A percentile compares a stretch with the other conserved stretches of the same genome.
Evolutionary conservation across 768 basidiomycete genomes (phyloP).

Genomic region (Leccinellum rugosiceps): DNA sequence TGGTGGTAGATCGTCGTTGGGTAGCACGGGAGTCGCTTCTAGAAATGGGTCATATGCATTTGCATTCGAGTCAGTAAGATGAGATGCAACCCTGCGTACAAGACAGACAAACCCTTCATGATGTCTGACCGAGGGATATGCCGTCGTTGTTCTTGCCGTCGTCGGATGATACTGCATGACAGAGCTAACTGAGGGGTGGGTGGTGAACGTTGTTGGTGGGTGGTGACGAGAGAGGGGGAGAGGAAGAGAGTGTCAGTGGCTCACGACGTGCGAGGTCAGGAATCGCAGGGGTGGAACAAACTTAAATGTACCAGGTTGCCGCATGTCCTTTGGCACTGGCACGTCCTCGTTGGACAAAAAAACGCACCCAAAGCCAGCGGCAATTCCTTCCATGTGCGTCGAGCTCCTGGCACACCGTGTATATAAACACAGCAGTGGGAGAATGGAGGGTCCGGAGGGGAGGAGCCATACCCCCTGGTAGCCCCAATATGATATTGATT

Average conservation of each 20-base stretch:
- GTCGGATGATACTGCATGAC: constrained; percentile 9
- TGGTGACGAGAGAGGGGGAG: constrained; percentile 12
- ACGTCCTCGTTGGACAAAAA: constrained; percentile 2
- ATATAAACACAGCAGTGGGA: too few species aligned
- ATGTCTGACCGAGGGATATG: constrained; percentile 18
- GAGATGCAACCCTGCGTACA: not conserved
- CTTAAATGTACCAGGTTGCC: constrained; percentile 21
- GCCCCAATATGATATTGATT: not conserved
- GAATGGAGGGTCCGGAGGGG: too few species aligned
- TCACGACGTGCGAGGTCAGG: constrained; percentile 9
- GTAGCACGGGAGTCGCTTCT: constrained; percentile 15
- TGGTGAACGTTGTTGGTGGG: not conserved
- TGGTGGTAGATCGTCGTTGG: constrained; percentile 13
- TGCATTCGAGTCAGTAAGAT: too few species aligned
- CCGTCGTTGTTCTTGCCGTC: not conserved
- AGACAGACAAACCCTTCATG: constrained; percentile 13
- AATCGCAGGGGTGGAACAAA: constrained; percentile 1
- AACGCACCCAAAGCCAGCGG: constrained; percentile 19
- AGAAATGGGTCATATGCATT: not conserved
- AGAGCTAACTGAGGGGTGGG: not conserved
- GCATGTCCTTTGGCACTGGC: constrained; percentile 1
- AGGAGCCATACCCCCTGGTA: constrained; percentile 12
- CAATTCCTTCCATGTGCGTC: constrained; percentile 6
- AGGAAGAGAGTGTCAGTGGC: not conserved
- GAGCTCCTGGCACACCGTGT: constrained; percentile 18